Base-by-base conservation (phyloP, 2,329 filamentous ascomycete genomes). In the Aspergillus sp. region DNA sequence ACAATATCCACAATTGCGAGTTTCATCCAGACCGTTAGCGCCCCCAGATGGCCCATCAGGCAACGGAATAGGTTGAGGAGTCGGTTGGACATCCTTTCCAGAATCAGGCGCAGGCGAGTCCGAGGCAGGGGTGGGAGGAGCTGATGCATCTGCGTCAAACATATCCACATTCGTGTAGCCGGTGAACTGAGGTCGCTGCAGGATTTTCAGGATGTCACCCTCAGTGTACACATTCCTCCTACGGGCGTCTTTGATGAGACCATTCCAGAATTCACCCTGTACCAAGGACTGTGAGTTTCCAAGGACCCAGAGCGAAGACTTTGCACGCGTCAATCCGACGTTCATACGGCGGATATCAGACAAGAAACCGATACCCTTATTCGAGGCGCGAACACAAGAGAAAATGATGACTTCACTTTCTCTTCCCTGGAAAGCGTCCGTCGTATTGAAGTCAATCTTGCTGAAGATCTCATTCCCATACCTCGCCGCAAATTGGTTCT, bases 361-460 rank as follows among this genome's bases (percentile, higher is more conserved):
- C 82, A 99, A 88, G 84, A 99, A 99, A 80, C 94, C 94, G 66
- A 99, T 96, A 64, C 93, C 91, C 6, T 88, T 89, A n/a, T 89
- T 84, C 25, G 88, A 93, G 19, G 94, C 93, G 76, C 94, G 87
- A 56, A 99, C 94, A 71, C 95, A 99, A 38, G 94, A 97, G 77
- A 99, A 99, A 58, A 99, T 97, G 71, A 99, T 97, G 58, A 99
- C 88, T 68, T 99, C 94, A 65, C 91, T 94, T 73, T 99, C 94
- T 61, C 95, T 86, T 57, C 94, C 94, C 71, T 99, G 91, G 71
- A 97, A 99, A 16, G 94, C 95, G 74, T 99, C 94, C 0, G 94
- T 99, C 0, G 94, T 99, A 71, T 99, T 99, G 81, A 99, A 99
- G 61, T 99, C 95, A 59, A 99, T 88, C 17, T 82, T 82, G 29